Percentiles rank a stretch among this genome's conserved stretches.
phyloP scores from a whole-genome alignment of 176 grass and related monocot genomes.

The maize (Zea mays) region Zm-B73-REFERENCE-NAM-5.0 NC_050096.1:42736001-42736500 shows the following conservation, averaged over 20 bases:
- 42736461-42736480: no score
- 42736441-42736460: no score
- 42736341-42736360: no score
- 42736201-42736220: background rate
- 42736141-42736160: constrained; percentile 4
- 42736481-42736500: no score
- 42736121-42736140: constrained; percentile 8
- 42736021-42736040: background rate
- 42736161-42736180: background rate
- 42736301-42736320: no score
- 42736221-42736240: background rate
- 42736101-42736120: background rate
- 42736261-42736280: background rate
- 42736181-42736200: background rate
- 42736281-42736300: background rate
- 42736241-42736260: background rate
- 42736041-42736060: background rate
- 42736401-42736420: no score
- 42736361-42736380: no score
- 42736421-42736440: no score
- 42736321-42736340: no score
- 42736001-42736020: constrained; percentile 11
- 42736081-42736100: background rate
- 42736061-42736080: background rate
- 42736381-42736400: no score